Evolutionary conservation across 2,329 filamentous ascomycete species (phyloP), one percentile per base, ranked within the genome.

Genomic region (Gremmenia infestans): DNA sequence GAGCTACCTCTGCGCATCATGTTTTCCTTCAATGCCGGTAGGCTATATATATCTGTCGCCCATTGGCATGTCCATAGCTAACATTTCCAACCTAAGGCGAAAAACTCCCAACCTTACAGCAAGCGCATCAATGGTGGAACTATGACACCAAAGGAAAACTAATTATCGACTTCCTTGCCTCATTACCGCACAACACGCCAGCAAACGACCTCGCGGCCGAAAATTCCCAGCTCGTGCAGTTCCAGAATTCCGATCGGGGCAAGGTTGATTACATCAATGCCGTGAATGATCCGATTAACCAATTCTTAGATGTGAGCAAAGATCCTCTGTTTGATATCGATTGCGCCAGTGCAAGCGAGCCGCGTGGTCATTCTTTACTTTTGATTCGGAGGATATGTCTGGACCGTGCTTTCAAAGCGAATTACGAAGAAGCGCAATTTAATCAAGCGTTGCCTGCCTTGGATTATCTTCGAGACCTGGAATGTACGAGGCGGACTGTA

Each of bases 11-110:
- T 65, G 2, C 60, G 60, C n/a, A 65, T 62, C 25, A 68, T 68
- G 66, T 68, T 65, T 23, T 61, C 63, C 5, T 65, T 65, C 48
- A 68, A 67, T 53, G 51, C 63, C 23, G 65, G 66, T 66, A 63
- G n/a, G 61, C 14, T 14, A 23, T 19, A 11, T 6, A 47, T 47
- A 28, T 28, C 11, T 47, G 12, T 45, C 15, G 17, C 19, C 11
- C 9, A 6, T 22, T 45, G 6, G 9, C 22, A 47, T 15, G 23
- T 22, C 25, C 19, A 47, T 32, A 40, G 36, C 47, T 45, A 22
- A 53, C 37, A 17, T 15, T 32, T 19, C 25, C 12, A 32, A 6
- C 4, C 40, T 19, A 35, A 66, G 66, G 62, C 7, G 58, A 65
- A 19, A 56, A 53, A 49, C 43, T 67, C 4, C 63, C 64, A 5